Evolutionary conservation across 257 asterid species (phyloP), one percentile per base, ranked within the genome.

Genomic region (Solanum piurae): DNA sequence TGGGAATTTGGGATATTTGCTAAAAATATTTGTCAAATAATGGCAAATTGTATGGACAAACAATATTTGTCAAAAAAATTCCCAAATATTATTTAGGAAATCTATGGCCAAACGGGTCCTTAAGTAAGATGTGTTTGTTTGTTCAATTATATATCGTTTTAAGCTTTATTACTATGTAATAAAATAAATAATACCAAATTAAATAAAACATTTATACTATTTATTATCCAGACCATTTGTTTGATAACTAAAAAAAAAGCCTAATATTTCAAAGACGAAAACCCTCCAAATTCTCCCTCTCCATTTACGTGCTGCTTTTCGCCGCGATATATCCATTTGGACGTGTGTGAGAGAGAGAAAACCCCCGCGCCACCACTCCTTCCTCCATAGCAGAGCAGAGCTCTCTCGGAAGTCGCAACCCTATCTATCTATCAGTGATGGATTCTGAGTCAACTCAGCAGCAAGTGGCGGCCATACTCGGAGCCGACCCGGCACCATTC

Each of bases 381-480:
- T 49, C 58, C 58, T 49, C 58, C 58, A 49, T 14, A 49, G 58
- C 58, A 49, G 58, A 46, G 20, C 55, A 46, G 20, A 46, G 60
- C 60, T 49, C 60, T 49, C 60, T 49, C 60, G 60, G 23, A 49
- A 49, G 60, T 49, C 60, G 60, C 60, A 49, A 49, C 60, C 60
- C 21, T 49, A 49, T 14, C 60, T 49, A 13, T 49, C 58, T 46
- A 49, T 49, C 60, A 49, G 88, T 87, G 76, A 88, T 95, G 98
- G 94, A 91, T 86, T 93, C 96, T 93, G 96, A 91, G 92, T 94
- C 96, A 60, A 91, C 96, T 91, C 98, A 94, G 92, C 87, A 91
- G 86, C 96, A 95, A 88, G 89, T 95, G 80, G 93, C 93, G 84
- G 94, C 97, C 89, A 90, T 96, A 83, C 90, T 96, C 88, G 96